Evolutionary conservation across 2,329 filamentous ascomycete genomes (phyloP).

Genomic region (Zopfia rhizophila): DNA sequence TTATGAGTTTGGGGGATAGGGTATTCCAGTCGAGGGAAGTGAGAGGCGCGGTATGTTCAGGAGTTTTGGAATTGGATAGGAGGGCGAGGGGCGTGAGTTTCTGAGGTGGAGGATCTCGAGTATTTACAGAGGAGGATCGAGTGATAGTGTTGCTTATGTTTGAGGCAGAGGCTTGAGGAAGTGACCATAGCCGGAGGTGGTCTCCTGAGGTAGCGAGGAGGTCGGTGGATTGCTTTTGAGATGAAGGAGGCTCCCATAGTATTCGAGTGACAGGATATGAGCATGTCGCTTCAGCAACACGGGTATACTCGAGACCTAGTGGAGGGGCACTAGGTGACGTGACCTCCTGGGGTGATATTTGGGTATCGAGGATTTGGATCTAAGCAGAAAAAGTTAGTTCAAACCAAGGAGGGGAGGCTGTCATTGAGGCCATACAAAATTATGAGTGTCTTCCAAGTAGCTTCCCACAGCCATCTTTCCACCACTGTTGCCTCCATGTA

Average conservation of each 20-base stretch:
- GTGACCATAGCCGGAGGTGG: slow-evolving; percentile 91
- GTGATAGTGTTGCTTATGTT: slow-evolving; percentile 77
- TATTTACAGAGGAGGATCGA: slow-evolving; percentile 70
- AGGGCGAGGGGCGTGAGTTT: slow-evolving; percentile 94
- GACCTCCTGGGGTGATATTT: slow-evolving; percentile 75
- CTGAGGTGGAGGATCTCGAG: slow-evolving; percentile 68
- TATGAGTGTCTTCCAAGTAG: slow-evolving; percentile 97
- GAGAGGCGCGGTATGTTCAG: slow-evolving; percentile 95
- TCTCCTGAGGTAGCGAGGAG: slow-evolving; percentile 94
- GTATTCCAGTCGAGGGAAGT: slow-evolving; percentile 99
- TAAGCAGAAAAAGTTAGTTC: slow-evolving; percentile 50
- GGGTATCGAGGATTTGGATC: slow-evolving; percentile 97
- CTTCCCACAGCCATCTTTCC: slow-evolving; percentile 96
- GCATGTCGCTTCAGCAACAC: slow-evolving; percentile 95
- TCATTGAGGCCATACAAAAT: slow-evolving; percentile 74
- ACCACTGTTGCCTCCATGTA: slow-evolving; percentile 74
- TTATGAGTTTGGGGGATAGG: slow-evolving; percentile 94
- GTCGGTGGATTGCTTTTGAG: slow-evolving; percentile 94
- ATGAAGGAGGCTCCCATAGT: slow-evolving; percentile 94
- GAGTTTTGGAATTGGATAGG: slow-evolving; percentile 97
- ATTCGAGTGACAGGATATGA: slow-evolving; percentile 97
- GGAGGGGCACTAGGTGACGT: slow-evolving; percentile 76
- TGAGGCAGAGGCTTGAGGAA: slow-evolving; percentile 66
- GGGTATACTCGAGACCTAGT: slow-evolving; percentile 87
- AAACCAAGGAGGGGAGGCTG: not conserved